Evolutionary conservation across 768 basidiomycete genomes (phyloP).

Genomic region (Punctularia strigosozonata): DNA sequence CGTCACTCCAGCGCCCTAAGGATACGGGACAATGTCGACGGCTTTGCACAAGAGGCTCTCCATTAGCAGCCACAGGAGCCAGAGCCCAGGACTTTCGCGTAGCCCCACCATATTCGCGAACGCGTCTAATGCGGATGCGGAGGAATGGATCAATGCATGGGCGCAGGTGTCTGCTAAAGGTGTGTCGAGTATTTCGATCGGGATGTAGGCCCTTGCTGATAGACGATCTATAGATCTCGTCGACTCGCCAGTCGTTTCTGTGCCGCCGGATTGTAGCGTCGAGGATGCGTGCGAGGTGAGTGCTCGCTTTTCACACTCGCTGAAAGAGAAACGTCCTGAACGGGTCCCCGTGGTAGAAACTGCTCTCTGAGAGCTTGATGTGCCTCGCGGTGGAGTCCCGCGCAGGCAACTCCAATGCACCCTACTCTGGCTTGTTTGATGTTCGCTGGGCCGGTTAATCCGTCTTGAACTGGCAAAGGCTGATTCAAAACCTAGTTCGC

Average conservation of each 20-base stretch:
- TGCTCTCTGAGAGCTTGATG: conserved; percentile 47
- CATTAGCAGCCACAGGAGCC: too few relatives aligned
- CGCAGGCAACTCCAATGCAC: conserved; percentile 10
- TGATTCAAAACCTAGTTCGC: conserved; percentile 64
- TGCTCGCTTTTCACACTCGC: conserved; percentile 2
- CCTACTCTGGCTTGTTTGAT: conserved; percentile 58
- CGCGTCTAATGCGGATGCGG: conserved; percentile 26
- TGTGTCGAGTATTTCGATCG: conserved; percentile 15
- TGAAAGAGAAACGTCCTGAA: neutral
- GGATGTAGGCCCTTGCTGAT: neutral
- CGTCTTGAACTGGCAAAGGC: too few relatives aligned
- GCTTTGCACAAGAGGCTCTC: too few relatives aligned
- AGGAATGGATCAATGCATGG: conserved; percentile 53
- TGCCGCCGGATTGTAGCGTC: conserved; percentile 63
- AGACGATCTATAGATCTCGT: conserved; percentile 42
- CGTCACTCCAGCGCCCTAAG: too few relatives aligned
- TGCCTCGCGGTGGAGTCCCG: conserved; percentile 52
- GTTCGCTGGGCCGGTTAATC: conserved; percentile 33
- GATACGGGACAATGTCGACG: too few relatives aligned
- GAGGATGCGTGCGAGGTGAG: conserved; percentile 76
- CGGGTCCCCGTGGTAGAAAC: conserved; percentile 25
- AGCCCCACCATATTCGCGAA: too few relatives aligned
- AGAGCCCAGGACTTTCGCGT: too few relatives aligned
- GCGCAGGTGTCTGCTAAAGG: conserved; percentile 43
- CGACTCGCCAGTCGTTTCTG: conserved; percentile 51